Conservation (phyloP, 176 grass and related monocot species). For the Avena atlantica region DNA sequence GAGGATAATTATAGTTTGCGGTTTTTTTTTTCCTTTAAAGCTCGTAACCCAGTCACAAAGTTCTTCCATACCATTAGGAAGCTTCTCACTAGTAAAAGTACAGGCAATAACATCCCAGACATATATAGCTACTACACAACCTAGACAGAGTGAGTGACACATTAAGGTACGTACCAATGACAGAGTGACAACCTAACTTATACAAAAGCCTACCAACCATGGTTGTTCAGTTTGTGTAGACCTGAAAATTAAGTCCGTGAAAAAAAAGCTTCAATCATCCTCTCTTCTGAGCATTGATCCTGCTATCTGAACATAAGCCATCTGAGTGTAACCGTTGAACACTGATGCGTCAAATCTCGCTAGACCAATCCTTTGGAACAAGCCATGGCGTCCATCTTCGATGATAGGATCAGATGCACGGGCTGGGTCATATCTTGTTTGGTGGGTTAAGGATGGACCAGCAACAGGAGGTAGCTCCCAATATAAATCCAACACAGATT, state of each 20-base stretch:
- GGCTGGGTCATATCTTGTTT: conserved; percentile 91
- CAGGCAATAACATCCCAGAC: too few relatives aligned
- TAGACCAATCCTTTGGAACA: conserved; percentile 74
- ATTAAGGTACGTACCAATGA: neutral
- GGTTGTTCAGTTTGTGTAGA: conserved; percentile 16
- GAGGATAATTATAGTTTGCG: too few relatives aligned
- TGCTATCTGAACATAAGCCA: conserved; percentile 84
- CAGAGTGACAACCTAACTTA: neutral
- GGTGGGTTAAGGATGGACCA: conserved; percentile 86
- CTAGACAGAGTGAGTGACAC: neutral
- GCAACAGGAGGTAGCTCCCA: conserved; percentile 94
- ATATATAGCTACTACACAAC: too few relatives aligned
- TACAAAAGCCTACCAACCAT: conserved; percentile 14
- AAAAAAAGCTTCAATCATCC: conserved; percentile 32
- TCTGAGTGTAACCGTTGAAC: conserved; percentile 94
- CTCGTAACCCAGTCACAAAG: too few relatives aligned
- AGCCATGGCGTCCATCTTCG: conserved; percentile 71
- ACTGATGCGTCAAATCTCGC: conserved; percentile 66
- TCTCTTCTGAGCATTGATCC: conserved; percentile 34
- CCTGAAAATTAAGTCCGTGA: conserved; percentile 20
- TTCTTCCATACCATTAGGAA: too few relatives aligned
- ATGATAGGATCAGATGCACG: conserved; percentile 75
- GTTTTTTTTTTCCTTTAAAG: too few relatives aligned
- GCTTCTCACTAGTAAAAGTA: too few relatives aligned
- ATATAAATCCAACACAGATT: conserved; percentile 78